Evolutionary conservation across 306 rosid species (phyloP).

Genomic region (Potentilla sterilis): DNA sequence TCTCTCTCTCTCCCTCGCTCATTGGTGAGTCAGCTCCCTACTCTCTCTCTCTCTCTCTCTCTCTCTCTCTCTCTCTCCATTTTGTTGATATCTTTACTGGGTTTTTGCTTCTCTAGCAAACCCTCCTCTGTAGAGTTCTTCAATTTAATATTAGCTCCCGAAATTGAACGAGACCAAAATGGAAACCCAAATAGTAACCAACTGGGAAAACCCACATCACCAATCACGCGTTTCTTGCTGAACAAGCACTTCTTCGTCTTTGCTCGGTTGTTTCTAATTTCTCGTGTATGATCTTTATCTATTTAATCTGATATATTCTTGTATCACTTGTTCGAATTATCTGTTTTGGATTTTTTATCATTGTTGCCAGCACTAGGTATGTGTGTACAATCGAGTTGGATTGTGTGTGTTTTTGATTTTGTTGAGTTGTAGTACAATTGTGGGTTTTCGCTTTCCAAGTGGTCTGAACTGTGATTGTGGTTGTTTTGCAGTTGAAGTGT

Average conservation of each 20-base stretch:
- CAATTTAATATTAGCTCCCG: neutral
- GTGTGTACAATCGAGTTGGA: no score
- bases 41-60: conserved; percentile 8
- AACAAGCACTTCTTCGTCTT: conserved; percentile 5
- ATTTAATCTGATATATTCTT: neutral
- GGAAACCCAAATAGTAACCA: neutral
- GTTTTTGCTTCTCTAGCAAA: neutral
- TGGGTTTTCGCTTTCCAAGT: neutral
- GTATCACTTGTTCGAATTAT: neutral
- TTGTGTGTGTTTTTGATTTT: neutral
- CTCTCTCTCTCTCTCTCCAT: neutral
- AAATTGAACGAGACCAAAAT: neutral
- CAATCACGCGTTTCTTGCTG: conserved; percentile 16
- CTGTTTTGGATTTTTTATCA: neutral
- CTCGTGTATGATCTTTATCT: neutral
- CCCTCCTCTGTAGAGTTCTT: conserved; percentile 1
- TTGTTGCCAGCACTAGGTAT: neutral
- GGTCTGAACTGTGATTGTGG: neutral
- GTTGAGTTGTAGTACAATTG: neutral
- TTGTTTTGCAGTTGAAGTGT: conserved; percentile 14
- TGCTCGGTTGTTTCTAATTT: neutral
- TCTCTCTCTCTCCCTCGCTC: neutral
- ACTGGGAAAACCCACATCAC: conserved; percentile 6
- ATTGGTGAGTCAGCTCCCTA: conserved; percentile 10
- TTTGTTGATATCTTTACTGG: neutral